phyloP scores from a whole-genome alignment of 2,329 filamentous ascomycete species.

The Trichoderma sp. region DNA sequence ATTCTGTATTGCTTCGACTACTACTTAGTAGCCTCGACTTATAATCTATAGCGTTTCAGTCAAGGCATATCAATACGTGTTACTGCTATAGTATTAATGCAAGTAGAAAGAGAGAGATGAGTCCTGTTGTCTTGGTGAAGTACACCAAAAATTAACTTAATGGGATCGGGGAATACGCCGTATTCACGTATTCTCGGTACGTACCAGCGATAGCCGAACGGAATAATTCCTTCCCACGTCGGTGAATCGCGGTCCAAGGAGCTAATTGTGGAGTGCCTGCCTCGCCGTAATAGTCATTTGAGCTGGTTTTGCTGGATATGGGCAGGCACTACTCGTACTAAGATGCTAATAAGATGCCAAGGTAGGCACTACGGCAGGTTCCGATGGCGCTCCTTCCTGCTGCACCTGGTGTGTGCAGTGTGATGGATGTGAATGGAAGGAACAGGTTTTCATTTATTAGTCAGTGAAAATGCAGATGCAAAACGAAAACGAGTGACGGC shows the following conservation, averaged over 20 bases:
- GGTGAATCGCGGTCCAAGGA: background rate
- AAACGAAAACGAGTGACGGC: background rate
- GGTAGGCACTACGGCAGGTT: background rate
- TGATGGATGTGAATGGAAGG: background rate
- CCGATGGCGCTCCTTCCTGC: background rate
- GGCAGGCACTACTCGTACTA: background rate
- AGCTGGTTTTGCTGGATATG: background rate
- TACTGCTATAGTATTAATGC: background rate
- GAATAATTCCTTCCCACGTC: background rate
- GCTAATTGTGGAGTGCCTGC: background rate
- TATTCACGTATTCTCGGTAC: background rate
- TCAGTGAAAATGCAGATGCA: background rate
- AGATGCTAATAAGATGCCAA: background rate
- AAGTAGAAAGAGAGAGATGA: background rate
- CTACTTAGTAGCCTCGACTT: fast-evolving
- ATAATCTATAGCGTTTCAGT: background rate
- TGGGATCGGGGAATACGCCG: background rate
- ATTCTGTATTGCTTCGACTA: background rate
- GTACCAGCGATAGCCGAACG: background rate
- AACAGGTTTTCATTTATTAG: background rate
- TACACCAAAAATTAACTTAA: background rate
- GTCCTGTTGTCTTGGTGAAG: background rate
- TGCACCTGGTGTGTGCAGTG: background rate
- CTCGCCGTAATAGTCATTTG: background rate
- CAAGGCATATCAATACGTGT: background rate